These are phyloP conservation scores for Chlorella sorokiniana DNA, from an alignment of 139 green algal genomes.

Conservation along the genomic window DNA sequence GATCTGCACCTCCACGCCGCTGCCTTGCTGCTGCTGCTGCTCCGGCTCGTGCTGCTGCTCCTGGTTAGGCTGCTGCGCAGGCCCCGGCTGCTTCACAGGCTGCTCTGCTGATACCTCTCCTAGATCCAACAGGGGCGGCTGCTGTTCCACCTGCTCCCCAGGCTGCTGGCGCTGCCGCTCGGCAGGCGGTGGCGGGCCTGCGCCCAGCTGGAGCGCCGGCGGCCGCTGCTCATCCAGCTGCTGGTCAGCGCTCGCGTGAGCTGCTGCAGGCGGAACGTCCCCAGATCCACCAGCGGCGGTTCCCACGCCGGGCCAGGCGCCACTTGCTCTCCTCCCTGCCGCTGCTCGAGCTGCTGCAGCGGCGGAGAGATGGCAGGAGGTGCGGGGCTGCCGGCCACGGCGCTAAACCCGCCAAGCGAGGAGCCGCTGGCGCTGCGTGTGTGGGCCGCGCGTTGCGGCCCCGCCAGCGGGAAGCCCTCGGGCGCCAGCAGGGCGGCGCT, in stretches of 20 bases:
- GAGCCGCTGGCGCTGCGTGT: constrained; percentile 3
- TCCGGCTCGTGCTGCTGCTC: neutral
- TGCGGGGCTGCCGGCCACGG: neutral
- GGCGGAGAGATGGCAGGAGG: constrained; percentile 24
- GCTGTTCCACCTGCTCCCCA: neutral
- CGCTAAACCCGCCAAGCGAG: neutral
- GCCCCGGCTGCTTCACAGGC: neutral
- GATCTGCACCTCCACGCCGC: constrained; percentile 2
- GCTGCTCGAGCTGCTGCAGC: constrained; percentile 1
- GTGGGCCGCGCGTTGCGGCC: neutral
- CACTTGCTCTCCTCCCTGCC: neutral
- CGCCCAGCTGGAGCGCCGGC: too few relatives aligned
- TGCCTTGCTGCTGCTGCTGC: neutral
- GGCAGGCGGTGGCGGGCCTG: too few relatives aligned
- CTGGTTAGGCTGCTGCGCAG: neutral
- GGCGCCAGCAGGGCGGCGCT: constrained; percentile 11
- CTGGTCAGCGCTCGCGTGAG: too few relatives aligned
- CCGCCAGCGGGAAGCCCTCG: neutral
- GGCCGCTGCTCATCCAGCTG: too few relatives aligned
- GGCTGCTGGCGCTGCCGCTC: neutral
- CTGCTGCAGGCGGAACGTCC: too few relatives aligned
- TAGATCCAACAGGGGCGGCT: neutral
- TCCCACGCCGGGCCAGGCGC: too few relatives aligned
- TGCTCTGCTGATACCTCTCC: too few relatives aligned
- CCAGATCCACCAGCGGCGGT: too few relatives aligned